Percentiles rank a stretch among this genome's conserved stretches.
These are phyloP conservation scores for Fraxinus greggii DNA, from an alignment of 305 asterid species.

Conservation along the genomic window DNA sequence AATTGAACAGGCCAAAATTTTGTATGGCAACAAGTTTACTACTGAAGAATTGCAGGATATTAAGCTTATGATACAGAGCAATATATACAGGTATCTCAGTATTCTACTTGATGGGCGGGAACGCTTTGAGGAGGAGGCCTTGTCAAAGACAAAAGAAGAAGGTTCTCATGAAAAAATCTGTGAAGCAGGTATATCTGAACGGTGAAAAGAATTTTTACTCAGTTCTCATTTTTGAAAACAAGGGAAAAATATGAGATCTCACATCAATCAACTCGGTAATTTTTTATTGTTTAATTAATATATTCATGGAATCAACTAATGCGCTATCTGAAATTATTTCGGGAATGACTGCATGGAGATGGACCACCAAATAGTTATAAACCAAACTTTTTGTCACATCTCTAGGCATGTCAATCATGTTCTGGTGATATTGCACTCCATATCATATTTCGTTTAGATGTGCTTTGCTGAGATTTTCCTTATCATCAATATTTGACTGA, in stretches of 20 bases:
- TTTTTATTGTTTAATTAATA: background rate
- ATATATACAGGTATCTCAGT: slow-evolving; percentile 85
- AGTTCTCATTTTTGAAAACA: background rate
- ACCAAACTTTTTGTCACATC: background rate
- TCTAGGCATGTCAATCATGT: background rate
- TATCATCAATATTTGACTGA: background rate
- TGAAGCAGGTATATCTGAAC: slow-evolving; percentile 37
- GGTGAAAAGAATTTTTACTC: background rate
- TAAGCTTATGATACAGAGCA: slow-evolving; percentile 97
- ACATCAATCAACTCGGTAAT: background rate
- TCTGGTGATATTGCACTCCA: background rate
- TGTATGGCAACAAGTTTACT: slow-evolving; percentile 77
- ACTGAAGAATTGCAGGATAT: slow-evolving; percentile 82
- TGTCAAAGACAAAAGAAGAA: slow-evolving; percentile 39
- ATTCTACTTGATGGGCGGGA: slow-evolving; percentile 92
- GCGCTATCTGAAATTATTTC: background rate
- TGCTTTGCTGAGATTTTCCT: background rate
- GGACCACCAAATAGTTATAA: background rate
- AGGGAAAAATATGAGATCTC: background rate
- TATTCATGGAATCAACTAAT: background rate
- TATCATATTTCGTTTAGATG: background rate
- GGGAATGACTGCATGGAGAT: background rate
- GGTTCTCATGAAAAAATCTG: slow-evolving; percentile 35
- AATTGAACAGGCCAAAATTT: slow-evolving; percentile 66
- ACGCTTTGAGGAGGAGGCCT: slow-evolving; percentile 77